Evolutionary conservation across 148 eudicot genomes (phyloP).

Genomic region (Fagopyrum homotropicum): DNA sequence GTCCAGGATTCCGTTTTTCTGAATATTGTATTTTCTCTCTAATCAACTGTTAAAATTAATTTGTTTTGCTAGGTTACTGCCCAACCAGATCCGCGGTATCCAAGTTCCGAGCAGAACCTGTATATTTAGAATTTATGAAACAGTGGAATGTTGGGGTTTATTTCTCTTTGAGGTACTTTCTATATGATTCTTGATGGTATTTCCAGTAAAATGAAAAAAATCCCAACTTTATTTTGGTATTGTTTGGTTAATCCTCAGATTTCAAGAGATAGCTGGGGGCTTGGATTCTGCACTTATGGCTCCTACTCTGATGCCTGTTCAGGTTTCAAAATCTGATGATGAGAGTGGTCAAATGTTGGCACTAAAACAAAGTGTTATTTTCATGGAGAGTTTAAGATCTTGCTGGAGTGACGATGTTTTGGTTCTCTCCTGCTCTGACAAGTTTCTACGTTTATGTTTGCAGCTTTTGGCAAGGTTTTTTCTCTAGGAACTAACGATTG

Average conservation of each 20-base stretch:
- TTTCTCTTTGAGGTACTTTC: slow-evolving; percentile 75
- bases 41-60: neutral
- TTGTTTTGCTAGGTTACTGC: slow-evolving; percentile 68
- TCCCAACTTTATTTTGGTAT: neutral
- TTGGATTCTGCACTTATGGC: slow-evolving; percentile 75
- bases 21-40: neutral
- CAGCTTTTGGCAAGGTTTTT: slow-evolving; percentile 84
- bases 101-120: slow-evolving; percentile 76
- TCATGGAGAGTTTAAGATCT: slow-evolving; percentile 76
- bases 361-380: slow-evolving; percentile 67
- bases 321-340: slow-evolving; percentile 31
- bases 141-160: slow-evolving; percentile 97
- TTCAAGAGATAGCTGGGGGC: slow-evolving; percentile 95
- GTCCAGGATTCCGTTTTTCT: neutral
- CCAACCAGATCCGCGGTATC: slow-evolving; percentile 67
- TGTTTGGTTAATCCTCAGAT: slow-evolving; percentile 35
- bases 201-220: neutral
- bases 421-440: slow-evolving; percentile 79
- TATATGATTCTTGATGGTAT: neutral
- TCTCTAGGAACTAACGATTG: neutral
- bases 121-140: slow-evolving; percentile 82
- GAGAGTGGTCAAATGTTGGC: slow-evolving; percentile 34
- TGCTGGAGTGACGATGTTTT: slow-evolving; percentile 92
- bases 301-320: slow-evolving; percentile 40
- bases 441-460: slow-evolving; percentile 80